Evolutionary conservation across 129 eudicot species (phyloP).

Genomic region (Apium graveolens): DNA sequence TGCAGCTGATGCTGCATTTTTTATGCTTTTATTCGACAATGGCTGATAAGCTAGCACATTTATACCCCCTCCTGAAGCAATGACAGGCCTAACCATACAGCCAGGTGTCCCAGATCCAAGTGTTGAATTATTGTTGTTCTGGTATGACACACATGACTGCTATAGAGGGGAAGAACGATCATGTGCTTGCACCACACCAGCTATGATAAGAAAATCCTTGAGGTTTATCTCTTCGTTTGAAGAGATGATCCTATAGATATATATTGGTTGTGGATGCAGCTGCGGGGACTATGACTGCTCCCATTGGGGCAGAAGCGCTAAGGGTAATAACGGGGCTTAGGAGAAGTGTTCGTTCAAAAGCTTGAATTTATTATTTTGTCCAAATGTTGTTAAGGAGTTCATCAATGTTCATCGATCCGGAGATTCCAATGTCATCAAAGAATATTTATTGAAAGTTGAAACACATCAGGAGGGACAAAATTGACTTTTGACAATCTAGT

Average conservation of each 20-base stretch:
- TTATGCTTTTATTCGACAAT: slow-evolving; percentile 19
- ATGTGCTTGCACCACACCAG: slow-evolving; percentile 75
- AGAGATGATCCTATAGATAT: slow-evolving; percentile 20
- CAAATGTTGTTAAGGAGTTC: slow-evolving; percentile 79
- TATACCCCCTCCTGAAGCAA: slow-evolving; percentile 22
- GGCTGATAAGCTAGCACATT: slow-evolving; percentile 25
- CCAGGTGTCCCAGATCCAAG: slow-evolving; percentile 25
- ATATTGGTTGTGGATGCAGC: not conserved
- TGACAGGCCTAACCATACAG: slow-evolving; percentile 36
- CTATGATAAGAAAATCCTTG: slow-evolving; percentile 73
- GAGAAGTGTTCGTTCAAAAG: slow-evolving; percentile 29
- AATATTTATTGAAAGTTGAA: slow-evolving; percentile 66
- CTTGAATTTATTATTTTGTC: slow-evolving; percentile 82
- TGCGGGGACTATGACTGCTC: slow-evolving; percentile 5
- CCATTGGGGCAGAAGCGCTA: not conserved
- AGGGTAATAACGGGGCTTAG: not conserved
- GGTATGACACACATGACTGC: slow-evolving; percentile 36
- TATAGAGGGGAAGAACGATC: slow-evolving; percentile 20
- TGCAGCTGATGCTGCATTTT: slow-evolving; percentile 29
- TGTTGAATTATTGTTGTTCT: slow-evolving; percentile 23
- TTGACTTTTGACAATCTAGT: slow-evolving; percentile 55
- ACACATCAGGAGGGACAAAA: slow-evolving; percentile 75
- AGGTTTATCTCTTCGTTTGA: slow-evolving; percentile 71
- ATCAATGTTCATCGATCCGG: slow-evolving; percentile 84
- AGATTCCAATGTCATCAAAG: slow-evolving; percentile 51